These are phyloP conservation scores for Lodderomyces orthopsilosis DNA, from an alignment of 1,139 yeast genomes.

Conservation along the genomic window DNA sequence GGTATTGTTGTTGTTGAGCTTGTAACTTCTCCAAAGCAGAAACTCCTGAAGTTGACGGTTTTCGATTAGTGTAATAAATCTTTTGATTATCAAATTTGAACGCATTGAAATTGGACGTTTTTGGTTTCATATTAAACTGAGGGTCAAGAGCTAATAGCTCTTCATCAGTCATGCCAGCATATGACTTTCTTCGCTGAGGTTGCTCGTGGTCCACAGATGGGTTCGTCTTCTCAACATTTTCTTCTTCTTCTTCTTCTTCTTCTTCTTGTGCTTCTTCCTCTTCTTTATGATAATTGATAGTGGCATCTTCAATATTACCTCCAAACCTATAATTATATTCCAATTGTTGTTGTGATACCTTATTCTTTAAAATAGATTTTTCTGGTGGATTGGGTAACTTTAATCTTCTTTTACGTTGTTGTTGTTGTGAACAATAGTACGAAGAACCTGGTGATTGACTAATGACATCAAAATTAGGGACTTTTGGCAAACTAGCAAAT, in stretches of 20 bases:
- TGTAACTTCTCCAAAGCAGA: conserved; percentile 9
- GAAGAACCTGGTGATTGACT: conserved; percentile 3
- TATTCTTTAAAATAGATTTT: conserved; percentile 42
- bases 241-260: background rate
- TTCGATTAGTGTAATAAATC: conserved; percentile 32
- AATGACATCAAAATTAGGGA: background rate
- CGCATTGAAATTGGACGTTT: conserved; percentile 30
- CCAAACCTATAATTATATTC: conserved; percentile 24
- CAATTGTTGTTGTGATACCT: conserved; percentile 31
- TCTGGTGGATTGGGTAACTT: conserved; percentile 31
- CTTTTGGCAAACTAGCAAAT: background rate
- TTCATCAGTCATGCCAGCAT: conserved; percentile 62
- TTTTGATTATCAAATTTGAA: conserved; percentile 43
- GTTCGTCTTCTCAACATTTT: background rate
- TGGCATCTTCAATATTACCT: conserved; percentile 23
- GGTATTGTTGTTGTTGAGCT: conserved; percentile 19
- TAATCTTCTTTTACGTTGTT: conserved; percentile 14
- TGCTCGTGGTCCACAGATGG: background rate
- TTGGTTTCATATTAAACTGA: conserved; percentile 43
- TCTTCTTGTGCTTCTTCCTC: conserved; percentile 9
- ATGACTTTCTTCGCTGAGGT: conserved; percentile 45
- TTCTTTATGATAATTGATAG: conserved; percentile 19
- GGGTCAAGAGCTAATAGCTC: conserved; percentile 62
- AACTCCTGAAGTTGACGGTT: conserved; percentile 10
- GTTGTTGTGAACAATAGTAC: background rate